phyloP scores from a whole-genome alignment of 306 rosid species.

The Rosa lucieae region DNA sequence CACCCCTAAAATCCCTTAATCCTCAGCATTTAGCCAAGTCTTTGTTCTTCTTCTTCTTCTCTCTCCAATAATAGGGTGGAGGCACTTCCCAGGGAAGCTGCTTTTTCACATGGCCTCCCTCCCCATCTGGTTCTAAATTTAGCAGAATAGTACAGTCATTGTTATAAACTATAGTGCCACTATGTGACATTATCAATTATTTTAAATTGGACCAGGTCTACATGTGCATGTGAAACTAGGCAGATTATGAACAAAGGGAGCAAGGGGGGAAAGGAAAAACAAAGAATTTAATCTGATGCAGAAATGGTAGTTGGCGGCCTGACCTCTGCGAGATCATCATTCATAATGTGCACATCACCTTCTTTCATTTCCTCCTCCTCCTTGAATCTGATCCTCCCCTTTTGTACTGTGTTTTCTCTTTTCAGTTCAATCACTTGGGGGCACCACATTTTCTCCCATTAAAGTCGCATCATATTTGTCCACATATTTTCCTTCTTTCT shows the following conservation, averaged over 20 bases:
- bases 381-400: slow-evolving; percentile 10
- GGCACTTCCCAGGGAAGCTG: slow-evolving; percentile 64
- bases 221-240: slow-evolving; percentile 79
- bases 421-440: not conserved
- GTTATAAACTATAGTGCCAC: slow-evolving; percentile 15
- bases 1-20: not conserved
- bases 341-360: slow-evolving; percentile 46
- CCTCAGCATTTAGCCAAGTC: not conserved
- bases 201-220: slow-evolving; percentile 30
- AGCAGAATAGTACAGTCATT: slow-evolving; percentile 23
- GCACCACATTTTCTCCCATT: slow-evolving; percentile 24
- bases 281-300: slow-evolving; percentile 16
- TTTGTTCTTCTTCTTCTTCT: not conserved
- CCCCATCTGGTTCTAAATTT: slow-evolving; percentile 41
- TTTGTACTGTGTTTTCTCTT: slow-evolving; percentile 10
- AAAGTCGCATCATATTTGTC: slow-evolving; percentile 7
- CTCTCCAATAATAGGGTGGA: slow-evolving; percentile 44
- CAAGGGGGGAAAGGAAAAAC: not conserved
- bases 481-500: not conserved
- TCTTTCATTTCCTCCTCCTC: slow-evolving; percentile 46
- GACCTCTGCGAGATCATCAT: slow-evolving; percentile 41
- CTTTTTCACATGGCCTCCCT: slow-evolving; percentile 60
- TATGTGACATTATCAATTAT: slow-evolving; percentile 15
- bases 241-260: slow-evolving; percentile 21
- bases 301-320: slow-evolving; percentile 55